Evolutionary conservation across 495 filamentous ascomycete genomes (phyloP).

Genomic region (Lophiostoma macrostomum): DNA sequence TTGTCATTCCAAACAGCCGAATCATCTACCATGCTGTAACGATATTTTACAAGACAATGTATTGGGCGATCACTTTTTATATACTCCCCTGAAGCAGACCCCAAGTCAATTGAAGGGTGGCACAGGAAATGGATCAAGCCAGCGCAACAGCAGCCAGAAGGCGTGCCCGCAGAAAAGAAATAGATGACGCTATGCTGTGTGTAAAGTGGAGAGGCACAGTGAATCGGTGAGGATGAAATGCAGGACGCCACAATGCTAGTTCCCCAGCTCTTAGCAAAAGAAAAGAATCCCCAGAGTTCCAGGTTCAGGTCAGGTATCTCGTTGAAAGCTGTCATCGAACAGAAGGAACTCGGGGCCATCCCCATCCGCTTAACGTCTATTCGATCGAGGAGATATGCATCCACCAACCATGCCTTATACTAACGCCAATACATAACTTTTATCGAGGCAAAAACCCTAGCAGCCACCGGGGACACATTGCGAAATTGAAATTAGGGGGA

Average conservation of each 20-base stretch:
- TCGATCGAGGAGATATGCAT: slow-evolving; percentile 23
- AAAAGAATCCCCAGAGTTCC: slow-evolving; percentile 18
- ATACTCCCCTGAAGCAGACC: too few relatives aligned
- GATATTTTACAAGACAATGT: slow-evolving; percentile 6
- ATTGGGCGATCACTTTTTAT: slow-evolving; percentile 26
- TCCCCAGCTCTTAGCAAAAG: slow-evolving; percentile 9
- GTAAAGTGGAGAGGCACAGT: slow-evolving; percentile 10
- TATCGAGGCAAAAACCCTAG: slow-evolving; percentile 7
- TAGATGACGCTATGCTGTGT: slow-evolving; percentile 31
- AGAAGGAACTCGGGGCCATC: slow-evolving; percentile 15
- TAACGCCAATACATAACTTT: slow-evolving; percentile 25
- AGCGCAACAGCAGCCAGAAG: too few relatives aligned
- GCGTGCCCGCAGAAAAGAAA: slow-evolving; percentile 3
- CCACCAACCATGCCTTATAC: slow-evolving; percentile 27
- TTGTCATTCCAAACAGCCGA: too few relatives aligned
- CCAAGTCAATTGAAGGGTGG: neutral
- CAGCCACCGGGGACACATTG: slow-evolving; percentile 3
- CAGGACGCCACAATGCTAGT: slow-evolving; percentile 28
- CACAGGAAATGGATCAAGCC: too few relatives aligned
- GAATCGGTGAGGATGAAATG: slow-evolving; percentile 5
- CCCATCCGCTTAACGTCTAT: slow-evolving; percentile 30
- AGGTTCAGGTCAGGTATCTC: slow-evolving; percentile 32
- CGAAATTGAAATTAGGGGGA: slow-evolving; percentile 20
- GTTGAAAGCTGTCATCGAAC: slow-evolving; percentile 20
- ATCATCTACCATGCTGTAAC: neutral